Conservation (phyloP, 2,329 filamentous ascomycete species). For the Ilyonectria robusta region DNA sequence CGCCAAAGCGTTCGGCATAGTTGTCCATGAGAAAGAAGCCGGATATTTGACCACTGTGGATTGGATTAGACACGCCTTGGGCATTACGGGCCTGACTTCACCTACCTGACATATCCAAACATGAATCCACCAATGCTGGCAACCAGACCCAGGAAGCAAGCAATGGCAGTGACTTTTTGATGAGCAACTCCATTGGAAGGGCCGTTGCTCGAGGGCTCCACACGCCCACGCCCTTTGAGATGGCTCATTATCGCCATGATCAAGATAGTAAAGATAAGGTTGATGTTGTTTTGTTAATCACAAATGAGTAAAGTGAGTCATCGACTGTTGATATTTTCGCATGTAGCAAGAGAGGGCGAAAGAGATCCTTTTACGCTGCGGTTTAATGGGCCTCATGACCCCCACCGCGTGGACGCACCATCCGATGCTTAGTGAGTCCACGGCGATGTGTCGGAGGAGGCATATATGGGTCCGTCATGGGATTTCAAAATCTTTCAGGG, state of each 20-base stretch:
- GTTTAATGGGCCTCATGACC: background rate
- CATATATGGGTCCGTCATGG: conserved; percentile 29
- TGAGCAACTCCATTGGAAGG: conserved; percentile 26
- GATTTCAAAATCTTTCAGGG: conserved; percentile 17
- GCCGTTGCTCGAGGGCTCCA: conserved; percentile 33
- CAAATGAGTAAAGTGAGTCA: conserved; percentile 1
- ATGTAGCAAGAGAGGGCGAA: background rate
- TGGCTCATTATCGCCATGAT: conserved; percentile 18
- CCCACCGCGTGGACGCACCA: conserved; percentile 15
- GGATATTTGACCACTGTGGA: conserved; percentile 68
- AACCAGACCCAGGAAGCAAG: conserved; percentile 64
- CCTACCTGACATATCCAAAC: conserved; percentile 70
- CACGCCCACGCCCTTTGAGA: conserved; percentile 34
- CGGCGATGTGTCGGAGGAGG: conserved; percentile 18
- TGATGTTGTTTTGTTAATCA: background rate
- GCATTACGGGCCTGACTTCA: background rate
- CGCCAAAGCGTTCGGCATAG: conserved; percentile 68
- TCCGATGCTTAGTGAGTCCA: conserved; percentile 7
- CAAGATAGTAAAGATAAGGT: conserved; percentile 15
- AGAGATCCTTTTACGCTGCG: conserved; percentile 7
- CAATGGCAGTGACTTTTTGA: conserved; percentile 57
- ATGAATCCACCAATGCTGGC: conserved; percentile 71
- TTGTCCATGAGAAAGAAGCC: conserved; percentile 74
- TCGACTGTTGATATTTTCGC: background rate
- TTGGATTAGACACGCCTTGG: background rate